Evolutionary conservation across 768 basidiomycete genomes (phyloP).

Genomic region (Suillus luteus): DNA sequence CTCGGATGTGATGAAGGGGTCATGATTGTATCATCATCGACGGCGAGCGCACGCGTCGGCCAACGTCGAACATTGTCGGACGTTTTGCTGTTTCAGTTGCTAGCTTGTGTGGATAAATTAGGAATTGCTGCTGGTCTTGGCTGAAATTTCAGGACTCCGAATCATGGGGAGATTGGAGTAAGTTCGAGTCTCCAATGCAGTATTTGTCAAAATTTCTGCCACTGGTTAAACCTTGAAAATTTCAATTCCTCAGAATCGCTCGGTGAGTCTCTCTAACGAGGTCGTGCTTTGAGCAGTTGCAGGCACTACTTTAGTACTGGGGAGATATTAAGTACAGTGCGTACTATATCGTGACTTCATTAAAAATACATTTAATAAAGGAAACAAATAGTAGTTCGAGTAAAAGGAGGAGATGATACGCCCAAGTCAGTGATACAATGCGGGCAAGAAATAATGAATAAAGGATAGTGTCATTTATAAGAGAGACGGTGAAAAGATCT

Average conservation of each 20-base stretch:
- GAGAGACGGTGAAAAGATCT: background rate
- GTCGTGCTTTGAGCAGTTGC: background rate
- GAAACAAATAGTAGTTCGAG: background rate
- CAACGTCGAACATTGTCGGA: constrained; percentile 3
- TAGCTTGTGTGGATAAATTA: background rate
- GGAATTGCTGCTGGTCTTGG: background rate
- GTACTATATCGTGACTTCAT: background rate
- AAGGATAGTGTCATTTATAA: background rate
- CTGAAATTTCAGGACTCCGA: no score
- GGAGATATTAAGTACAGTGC: background rate
- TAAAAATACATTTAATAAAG: background rate
- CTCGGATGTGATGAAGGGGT: constrained; percentile 14
- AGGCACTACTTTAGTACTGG: background rate
- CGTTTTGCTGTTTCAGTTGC: background rate
- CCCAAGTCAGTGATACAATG: background rate
- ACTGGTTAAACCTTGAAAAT: background rate
- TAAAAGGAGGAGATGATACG: background rate
- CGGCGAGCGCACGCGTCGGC: constrained; percentile 6
- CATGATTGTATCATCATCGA: constrained; percentile 11
- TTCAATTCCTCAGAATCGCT: background rate
- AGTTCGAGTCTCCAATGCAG: background rate
- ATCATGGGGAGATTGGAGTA: background rate
- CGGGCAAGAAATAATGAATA: background rate
- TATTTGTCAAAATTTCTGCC: background rate
- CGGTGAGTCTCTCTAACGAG: background rate